Evolutionary conservation across 2,329 filamentous ascomycete species (phyloP), one percentile per base, ranked within the genome.

Genomic region (Aspergillus oerlinghausenensis): DNA sequence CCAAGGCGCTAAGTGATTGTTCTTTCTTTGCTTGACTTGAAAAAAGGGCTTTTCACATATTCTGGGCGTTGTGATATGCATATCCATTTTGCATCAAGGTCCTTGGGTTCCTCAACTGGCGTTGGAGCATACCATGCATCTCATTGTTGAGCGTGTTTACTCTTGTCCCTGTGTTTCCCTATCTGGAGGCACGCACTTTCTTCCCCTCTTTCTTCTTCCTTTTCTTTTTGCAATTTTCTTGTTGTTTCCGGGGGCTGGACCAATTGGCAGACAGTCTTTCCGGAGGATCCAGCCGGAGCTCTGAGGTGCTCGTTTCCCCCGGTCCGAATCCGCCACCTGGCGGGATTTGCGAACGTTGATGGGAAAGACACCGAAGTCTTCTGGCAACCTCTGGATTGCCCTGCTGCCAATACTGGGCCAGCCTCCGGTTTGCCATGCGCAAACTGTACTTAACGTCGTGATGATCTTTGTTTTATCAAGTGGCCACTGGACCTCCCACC

Each of bases 151-250:
- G 21, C 45, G 47, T 54, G 43, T 49, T 50, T 40, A n/a, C 32
- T 43, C 32, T 48, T 32, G 43, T 51, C 5, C 14, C 17, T 38
- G 14, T 38, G 32, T 40, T 21, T 50, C 32, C 32, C 32, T 17
- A 17, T 38, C 14, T 14, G 32, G 32, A 17, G 14, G 3, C 32
- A 38, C 32, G 14, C 21, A 40, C 26, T 53, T 52, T 50, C 25
- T n/a, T 47, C 28, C 11, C n/a, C 19, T n/a, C 17, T 26, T 7
- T 6, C 35, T 21, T 19, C 19, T 4, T 47, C n/a, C n/a, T 52
- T 56, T 58, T 28, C 52, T 55, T 40, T 28, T 53, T 55, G 40
- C 43, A 43, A 43, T 55, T 50, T 52, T 52, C 43, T 51, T 49
- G n/a, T 56, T 45, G 26, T 50, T 45, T 23, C 29, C 42, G 35